Conservation (phyloP, 2,329 filamentous ascomycete species). For the Aspergillus sclerotialis region DNA sequence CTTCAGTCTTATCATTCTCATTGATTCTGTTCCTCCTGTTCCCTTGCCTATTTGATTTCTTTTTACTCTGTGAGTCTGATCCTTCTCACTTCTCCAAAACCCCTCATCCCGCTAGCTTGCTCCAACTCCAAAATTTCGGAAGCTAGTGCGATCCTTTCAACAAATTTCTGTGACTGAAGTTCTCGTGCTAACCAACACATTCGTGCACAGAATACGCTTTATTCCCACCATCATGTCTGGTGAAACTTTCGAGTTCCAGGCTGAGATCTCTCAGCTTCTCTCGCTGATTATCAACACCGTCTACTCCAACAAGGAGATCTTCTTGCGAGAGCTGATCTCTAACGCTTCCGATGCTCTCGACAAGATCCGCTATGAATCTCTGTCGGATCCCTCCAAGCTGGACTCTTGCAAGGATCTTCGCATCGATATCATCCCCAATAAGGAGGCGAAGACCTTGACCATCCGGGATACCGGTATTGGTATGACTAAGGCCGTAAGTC, state of each 20-base stretch:
- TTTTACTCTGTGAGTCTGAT: conserved; percentile 1
- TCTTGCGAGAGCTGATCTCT: conserved; percentile 96
- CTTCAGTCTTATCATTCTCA: conserved; percentile 10
- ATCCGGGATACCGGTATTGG: conserved; percentile 98
- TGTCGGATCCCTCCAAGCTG: conserved; percentile 95
- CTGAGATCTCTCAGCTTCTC: conserved; percentile 99
- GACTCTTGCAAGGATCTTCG: conserved; percentile 96
- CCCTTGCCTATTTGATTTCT: conserved; percentile 4
- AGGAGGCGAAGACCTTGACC: conserved; percentile 94
- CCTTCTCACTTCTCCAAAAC: conserved; percentile 6
- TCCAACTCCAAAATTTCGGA: not conserved
- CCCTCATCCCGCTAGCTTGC: conserved; percentile 3
- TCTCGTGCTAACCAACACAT: too few relatives aligned
- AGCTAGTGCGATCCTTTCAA: too few relatives aligned
- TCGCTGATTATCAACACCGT: conserved; percentile 99
- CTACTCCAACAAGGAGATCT: conserved; percentile 99
- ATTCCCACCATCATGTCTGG: conserved; percentile 58
- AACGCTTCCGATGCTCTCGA: conserved; percentile 98
- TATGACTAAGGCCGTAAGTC: conserved; percentile 98
- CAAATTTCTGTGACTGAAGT: too few relatives aligned
- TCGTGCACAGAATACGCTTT: too few relatives aligned
- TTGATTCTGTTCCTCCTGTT: conserved; percentile 5
- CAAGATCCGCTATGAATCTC: conserved; percentile 98
- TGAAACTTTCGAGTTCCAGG: conserved; percentile 99
- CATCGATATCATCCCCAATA: conserved; percentile 97